Evolutionary conservation across 1,284 basidiomycete genomes (phyloP).

Genomic region (Cutaneotrichosporon sp.): DNA sequence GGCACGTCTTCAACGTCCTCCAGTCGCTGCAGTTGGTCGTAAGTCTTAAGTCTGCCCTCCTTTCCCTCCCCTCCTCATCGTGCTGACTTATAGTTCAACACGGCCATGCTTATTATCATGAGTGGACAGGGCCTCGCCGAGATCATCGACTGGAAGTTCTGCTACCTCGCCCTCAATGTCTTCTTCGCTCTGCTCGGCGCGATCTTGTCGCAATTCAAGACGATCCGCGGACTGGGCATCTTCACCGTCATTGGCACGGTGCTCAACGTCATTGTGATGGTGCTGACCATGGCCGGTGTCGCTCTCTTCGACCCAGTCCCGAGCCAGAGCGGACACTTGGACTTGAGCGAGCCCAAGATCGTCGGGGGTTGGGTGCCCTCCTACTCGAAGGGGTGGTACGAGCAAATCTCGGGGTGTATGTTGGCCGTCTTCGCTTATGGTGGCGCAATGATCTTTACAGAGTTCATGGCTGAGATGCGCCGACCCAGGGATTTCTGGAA

Average conservation of each 20-base stretch:
- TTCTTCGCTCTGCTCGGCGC: conserved; percentile 17
- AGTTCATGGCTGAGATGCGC: conserved; percentile 69
- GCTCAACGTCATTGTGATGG: conserved; percentile 17
- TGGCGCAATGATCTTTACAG: conserved; percentile 59
- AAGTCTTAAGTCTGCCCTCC: not conserved
- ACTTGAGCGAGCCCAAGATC: conserved; percentile 54
- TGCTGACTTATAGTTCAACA: conserved; percentile 19
- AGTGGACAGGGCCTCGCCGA: conserved; percentile 13
- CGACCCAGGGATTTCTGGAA: conserved; percentile 72
- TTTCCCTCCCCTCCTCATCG: too few relatives aligned
- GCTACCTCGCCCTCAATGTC: conserved; percentile 17
- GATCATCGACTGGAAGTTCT: conserved; percentile 21
- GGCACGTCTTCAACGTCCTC: conserved; percentile 20
- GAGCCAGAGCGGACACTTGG: conserved; percentile 51
- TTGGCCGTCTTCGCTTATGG: conserved; percentile 61
- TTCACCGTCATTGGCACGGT: conserved; percentile 19
- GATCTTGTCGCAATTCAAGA: conserved; percentile 20
- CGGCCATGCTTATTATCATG: conserved; percentile 19
- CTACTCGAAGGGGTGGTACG: conserved; percentile 54
- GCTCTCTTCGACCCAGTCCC: conserved; percentile 51
- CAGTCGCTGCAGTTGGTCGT: conserved; percentile 23
- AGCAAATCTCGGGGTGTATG: conserved; percentile 55
- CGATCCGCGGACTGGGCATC: conserved; percentile 19
- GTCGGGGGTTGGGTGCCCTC: conserved; percentile 55
- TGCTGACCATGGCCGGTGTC: conserved; percentile 17